Percentiles rank a stretch among this genome's conserved stretches.
Evolutionary conservation across 2,329 filamentous ascomycete genomes (phyloP).

Genomic region (Colletotrichum sp.): DNA sequence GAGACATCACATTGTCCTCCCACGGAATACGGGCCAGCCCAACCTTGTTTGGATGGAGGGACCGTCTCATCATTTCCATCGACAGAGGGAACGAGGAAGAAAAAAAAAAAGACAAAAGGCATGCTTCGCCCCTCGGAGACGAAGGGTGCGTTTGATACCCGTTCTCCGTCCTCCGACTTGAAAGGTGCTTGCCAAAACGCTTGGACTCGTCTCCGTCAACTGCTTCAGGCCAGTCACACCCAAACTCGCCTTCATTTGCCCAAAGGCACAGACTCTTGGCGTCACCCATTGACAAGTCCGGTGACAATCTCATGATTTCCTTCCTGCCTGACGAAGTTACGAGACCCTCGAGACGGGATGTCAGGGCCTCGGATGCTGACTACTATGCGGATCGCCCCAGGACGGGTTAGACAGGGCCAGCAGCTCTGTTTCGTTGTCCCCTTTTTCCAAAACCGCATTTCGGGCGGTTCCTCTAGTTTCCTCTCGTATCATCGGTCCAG

Average conservation of each 20-base stretch:
- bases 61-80: not conserved
- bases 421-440: not conserved
- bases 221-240: slow-evolving; percentile 1
- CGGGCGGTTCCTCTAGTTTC: not conserved
- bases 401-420: not conserved
- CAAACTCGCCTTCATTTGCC: not conserved
- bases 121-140: slow-evolving; percentile 11
- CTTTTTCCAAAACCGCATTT: not conserved
- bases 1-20: not conserved
- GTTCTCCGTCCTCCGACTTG: not conserved
- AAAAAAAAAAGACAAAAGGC: not conserved
- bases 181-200: not conserved
- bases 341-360: slow-evolving; percentile 14
- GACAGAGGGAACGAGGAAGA: not conserved
- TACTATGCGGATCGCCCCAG: not conserved
- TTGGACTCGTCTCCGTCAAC: not conserved
- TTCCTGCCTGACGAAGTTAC: not conserved
- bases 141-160: slow-evolving; percentile 7
- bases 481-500: not conserved
- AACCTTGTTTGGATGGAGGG: slow-evolving; percentile 3
- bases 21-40: not conserved
- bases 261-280: not conserved
- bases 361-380: slow-evolving; percentile 15
- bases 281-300: not conserved
- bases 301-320: not conserved